Evolutionary conservation across 768 basidiomycete species (phyloP).

Genomic region (Rhizopogon vinicolor): DNA sequence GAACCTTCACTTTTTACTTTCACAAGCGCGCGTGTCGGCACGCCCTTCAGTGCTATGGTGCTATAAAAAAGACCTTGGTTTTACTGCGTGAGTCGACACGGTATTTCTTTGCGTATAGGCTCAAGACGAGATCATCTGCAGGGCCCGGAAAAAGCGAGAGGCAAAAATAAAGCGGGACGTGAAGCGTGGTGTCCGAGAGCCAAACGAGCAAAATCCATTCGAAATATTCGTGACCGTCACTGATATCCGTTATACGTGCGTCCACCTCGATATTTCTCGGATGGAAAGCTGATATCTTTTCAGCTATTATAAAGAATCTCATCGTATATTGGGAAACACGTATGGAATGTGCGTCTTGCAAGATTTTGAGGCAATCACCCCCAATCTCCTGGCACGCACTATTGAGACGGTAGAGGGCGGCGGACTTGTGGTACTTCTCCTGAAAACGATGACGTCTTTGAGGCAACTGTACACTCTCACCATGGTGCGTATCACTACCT

Average conservation of each 20-base stretch:
- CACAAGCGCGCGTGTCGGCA: conserved; percentile 85
- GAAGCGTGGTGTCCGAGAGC: conserved; percentile 89
- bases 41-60: conserved; percentile 95
- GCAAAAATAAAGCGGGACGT: conserved; percentile 96
- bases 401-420: conserved; percentile 99
- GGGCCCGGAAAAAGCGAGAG: conserved; percentile 95
- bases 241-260: conserved; percentile 95
- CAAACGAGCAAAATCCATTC: conserved; percentile 94
- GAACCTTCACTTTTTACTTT: conserved; percentile 92
- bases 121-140: conserved; percentile 19
- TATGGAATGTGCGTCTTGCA: conserved; percentile 97
- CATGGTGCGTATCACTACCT: conserved; percentile 39
- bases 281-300: background rate
- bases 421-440: conserved; percentile 77
- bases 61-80: conserved; percentile 98
- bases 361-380: conserved; percentile 98
- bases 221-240: conserved; percentile 99
- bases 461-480: conserved; percentile 92
- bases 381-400: conserved; percentile 92
- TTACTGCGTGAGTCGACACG: conserved; percentile 65
- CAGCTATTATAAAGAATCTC: conserved; percentile 95
- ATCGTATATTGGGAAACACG: conserved; percentile 95
- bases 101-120: background rate
- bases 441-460: conserved; percentile 94
- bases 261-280: conserved; percentile 9